Evolutionary conservation across 306 rosid species (phyloP), one percentile per base, ranked within the genome.

Genomic region (Fragaria iinumae): DNA sequence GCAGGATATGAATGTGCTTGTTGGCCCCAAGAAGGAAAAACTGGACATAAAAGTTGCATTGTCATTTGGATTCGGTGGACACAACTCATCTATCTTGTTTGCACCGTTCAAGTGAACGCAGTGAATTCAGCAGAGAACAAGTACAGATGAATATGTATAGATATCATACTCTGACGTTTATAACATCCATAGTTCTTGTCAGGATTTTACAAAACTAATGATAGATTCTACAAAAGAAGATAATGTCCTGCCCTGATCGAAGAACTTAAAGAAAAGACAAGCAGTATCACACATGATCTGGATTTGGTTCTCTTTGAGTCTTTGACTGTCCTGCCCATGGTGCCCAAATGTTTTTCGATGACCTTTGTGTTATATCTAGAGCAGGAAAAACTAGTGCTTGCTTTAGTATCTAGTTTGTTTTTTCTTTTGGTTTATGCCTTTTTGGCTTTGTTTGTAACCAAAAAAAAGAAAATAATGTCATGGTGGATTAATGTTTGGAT

Each of bases 41-140:
- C 55, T 92, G 84, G 83, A 87, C 71, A 62, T 92, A 81, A 90
- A 91, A 69, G 93, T 84, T 0, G 95, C 90, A 23, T 57, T 92
- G 53, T 92, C 97, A 62, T 86, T 88, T 79, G 91, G 93, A 44
- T 90, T 89, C 72, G 93, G 95, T 2, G 97, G 93, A 69, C 91
- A 86, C 87, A 89, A 91, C 77, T 91, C 94, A 56, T 86, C 97
- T 38, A 85, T 91, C 83, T 77, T 89, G 80, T 91, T 91, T 89
- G 93, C 93, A 18, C 93, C 97, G 11, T 88, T 79, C 53, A 88
- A 86, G 72, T 89, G 73, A 76, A 43, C 18, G 52, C 11, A 57
- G 64, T 9, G 64, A 57, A 23, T 56, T n/a, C 10, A 52, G 8
- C 23, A 52, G 23, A 20, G 25, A 53, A 53, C 20, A 20, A 55